Evolutionary conservation across 495 filamentous ascomycete genomes (phyloP).

Genomic region (Aspergillus indologenus): DNA sequence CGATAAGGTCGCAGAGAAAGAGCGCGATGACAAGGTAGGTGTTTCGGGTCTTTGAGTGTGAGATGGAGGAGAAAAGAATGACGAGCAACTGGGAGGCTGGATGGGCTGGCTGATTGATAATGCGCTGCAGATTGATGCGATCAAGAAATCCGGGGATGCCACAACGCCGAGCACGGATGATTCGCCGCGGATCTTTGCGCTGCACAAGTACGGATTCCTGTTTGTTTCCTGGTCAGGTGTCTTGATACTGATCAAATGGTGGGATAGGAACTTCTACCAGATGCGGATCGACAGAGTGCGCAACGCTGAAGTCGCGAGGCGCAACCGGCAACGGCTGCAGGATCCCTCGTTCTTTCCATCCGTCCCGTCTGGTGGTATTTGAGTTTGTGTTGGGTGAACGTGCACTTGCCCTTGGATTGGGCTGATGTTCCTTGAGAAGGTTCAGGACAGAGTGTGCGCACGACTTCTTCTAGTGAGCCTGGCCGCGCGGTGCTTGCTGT

Average conservation of each 20-base stretch:
- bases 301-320: conserved; percentile 73
- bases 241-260: neutral
- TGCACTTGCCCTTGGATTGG: neutral
- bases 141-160: conserved; percentile 32
- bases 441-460: neutral
- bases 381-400: neutral
- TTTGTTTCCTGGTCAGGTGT: neutral
- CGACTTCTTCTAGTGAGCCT: neutral
- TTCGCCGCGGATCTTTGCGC: conserved; percentile 72
- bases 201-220: conserved; percentile 64
- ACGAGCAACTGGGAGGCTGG: neutral
- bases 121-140: conserved; percentile 33
- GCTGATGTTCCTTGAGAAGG: neutral
- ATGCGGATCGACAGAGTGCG: conserved; percentile 75
- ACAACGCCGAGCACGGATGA: conserved; percentile 29
- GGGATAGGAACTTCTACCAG: conserved; percentile 74
- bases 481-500: neutral
- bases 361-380: conserved; percentile 70
- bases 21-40: conserved; percentile 54
- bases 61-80: neutral
- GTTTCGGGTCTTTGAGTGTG: neutral
- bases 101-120: neutral
- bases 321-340: conserved; percentile 76
- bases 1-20: conserved; percentile 42
- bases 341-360: conserved; percentile 79